Conservation (phyloP, 2,329 filamentous ascomycete genomes). For the Aspergillus ochraceus region DNA sequence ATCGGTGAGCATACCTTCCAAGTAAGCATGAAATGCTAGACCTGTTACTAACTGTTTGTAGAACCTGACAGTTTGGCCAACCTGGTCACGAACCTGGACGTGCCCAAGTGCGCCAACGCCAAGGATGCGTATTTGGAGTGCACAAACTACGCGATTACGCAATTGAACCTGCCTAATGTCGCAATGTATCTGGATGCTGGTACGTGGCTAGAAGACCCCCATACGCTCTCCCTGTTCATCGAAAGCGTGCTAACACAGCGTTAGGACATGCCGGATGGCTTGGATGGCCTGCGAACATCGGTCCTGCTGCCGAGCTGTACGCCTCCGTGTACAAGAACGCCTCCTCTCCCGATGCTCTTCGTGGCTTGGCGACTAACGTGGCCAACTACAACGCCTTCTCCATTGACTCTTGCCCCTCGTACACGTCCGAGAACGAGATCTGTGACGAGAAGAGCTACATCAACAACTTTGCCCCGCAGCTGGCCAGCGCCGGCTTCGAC, state of each 20-base stretch:
- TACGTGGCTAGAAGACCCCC: neutral
- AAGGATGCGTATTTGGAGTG: constrained; percentile 56
- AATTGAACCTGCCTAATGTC: constrained; percentile 61
- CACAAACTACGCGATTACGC: constrained; percentile 56
- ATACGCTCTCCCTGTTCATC: neutral
- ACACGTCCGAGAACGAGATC: constrained; percentile 48
- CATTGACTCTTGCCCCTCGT: constrained; percentile 45
- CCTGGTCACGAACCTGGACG: constrained; percentile 60
- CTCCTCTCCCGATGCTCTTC: constrained; percentile 47
- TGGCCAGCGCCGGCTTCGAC: constrained; percentile 49
- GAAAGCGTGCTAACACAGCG: neutral
- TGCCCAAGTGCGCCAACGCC: constrained; percentile 56
- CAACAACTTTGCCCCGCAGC: constrained; percentile 52
- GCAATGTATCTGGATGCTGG: constrained; percentile 65
- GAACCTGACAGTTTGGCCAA: constrained; percentile 66
- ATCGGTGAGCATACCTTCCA: constrained; percentile 40
- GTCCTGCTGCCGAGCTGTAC: constrained; percentile 51
- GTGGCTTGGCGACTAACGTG: constrained; percentile 58
- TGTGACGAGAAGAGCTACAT: constrained; percentile 57
- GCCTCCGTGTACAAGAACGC: constrained; percentile 50
- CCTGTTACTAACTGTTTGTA: constrained; percentile 39
- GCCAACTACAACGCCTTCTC: constrained; percentile 60
- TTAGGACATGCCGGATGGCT: constrained; percentile 61
- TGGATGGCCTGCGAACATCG: constrained; percentile 62
- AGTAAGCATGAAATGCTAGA: neutral